Conservation (phyloP, 129 eudicot genomes). For the Heracleum sosnowskyi region DNA sequence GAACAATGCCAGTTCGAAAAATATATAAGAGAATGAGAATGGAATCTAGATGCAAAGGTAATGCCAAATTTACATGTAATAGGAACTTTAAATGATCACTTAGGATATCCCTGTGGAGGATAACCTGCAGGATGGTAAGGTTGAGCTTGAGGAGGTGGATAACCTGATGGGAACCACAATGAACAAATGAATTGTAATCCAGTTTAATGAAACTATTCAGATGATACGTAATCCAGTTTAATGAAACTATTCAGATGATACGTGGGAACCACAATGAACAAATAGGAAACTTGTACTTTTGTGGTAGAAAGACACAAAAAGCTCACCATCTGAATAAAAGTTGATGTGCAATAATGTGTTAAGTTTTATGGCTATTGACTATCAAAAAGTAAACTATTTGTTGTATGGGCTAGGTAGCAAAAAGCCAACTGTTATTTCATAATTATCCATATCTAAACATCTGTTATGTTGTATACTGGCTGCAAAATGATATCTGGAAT, state of each 20-base stretch:
- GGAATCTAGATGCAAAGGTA: slow-evolving; percentile 3
- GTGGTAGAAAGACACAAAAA: background rate
- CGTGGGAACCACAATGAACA: background rate
- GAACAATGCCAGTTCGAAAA: background rate
- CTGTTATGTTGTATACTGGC: background rate
- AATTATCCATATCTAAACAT: background rate
- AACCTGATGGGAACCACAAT: slow-evolving; percentile 68
- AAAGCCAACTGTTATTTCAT: background rate
- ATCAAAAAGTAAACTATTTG: background rate
- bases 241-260: background rate
- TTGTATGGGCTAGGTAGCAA: background rate
- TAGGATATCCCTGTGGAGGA: slow-evolving; percentile 38
- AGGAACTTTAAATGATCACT: slow-evolving; percentile 21
- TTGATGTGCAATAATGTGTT: background rate
- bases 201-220: no score
- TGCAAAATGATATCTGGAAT: background rate
- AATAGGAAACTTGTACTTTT: background rate
- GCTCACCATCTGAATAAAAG: background rate
- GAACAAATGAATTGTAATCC: no score
- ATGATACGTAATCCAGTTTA: no score
- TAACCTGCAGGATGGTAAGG: slow-evolving; percentile 61
- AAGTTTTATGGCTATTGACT: background rate
- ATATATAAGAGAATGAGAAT: background rate
- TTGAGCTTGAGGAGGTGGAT: slow-evolving; percentile 40
- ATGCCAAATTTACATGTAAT: slow-evolving; percentile 13